phyloP scores from a whole-genome alignment of 2,329 filamentous ascomycete genomes.

The Fusarium sp. region DNA sequence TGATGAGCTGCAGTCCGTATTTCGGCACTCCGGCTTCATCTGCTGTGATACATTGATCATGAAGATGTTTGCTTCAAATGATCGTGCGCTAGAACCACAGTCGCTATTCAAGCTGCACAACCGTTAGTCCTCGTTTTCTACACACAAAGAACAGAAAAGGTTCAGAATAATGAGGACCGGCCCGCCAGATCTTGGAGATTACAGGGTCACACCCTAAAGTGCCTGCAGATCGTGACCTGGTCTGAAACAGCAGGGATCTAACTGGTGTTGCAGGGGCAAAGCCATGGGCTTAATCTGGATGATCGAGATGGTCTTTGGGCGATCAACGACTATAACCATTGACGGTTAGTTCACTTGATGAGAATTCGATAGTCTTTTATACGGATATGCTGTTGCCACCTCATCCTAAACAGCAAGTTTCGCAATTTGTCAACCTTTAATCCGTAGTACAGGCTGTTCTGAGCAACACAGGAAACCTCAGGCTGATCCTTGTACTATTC shows the following conservation, averaged over 20 bases:
- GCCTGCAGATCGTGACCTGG: constrained; percentile 28
- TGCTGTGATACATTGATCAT: neutral
- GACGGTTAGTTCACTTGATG: neutral
- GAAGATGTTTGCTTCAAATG: constrained; percentile 6
- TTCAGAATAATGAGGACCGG: constrained; percentile 9
- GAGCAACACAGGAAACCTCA: neutral
- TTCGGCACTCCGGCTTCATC: neutral
- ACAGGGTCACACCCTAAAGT: constrained; percentile 32
- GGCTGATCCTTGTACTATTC: constrained; percentile 15
- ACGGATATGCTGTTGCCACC: neutral
- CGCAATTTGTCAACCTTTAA: neutral
- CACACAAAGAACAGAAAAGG: constrained; percentile 1
- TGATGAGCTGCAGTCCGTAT: neutral
- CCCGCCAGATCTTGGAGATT: constrained; percentile 37
- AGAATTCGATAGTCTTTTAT: neutral
- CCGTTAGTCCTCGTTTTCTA: constrained; percentile 15
- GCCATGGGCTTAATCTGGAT: constrained; percentile 15
- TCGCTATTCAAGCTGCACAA: constrained; percentile 4
- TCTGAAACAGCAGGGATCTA: constrained; percentile 26
- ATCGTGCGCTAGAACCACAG: neutral
- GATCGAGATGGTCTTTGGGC: neutral
- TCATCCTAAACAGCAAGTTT: neutral
- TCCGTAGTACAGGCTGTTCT: neutral
- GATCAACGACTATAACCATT: constrained; percentile 4
- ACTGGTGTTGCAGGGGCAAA: constrained; percentile 1